These are phyloP conservation scores for Coprinopsis sp. DNA, from an alignment of 768 basidiomycete genomes.

Conservation along the genomic window DNA sequence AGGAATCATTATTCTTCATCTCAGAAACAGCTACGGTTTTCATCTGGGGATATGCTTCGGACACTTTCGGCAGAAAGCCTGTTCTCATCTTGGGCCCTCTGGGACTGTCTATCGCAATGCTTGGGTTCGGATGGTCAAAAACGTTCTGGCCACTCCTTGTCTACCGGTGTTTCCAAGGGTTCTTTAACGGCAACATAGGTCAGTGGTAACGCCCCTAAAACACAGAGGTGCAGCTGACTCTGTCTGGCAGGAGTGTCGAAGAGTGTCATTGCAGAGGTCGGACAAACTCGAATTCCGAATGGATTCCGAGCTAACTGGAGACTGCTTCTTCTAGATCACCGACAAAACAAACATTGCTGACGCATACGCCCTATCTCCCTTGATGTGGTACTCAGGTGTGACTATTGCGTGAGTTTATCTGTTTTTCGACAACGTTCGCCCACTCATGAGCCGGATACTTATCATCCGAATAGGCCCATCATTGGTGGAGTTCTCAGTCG, in stretches of 20 bases:
- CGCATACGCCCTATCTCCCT: constrained; percentile 30
- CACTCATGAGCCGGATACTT: not conserved
- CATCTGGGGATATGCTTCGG: constrained; percentile 8
- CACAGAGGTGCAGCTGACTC: too few relatives aligned
- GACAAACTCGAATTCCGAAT: too few relatives aligned
- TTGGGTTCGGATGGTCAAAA: not conserved
- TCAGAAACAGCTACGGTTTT: constrained; percentile 8
- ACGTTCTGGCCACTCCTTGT: not conserved
- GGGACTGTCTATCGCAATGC: constrained; percentile 11
- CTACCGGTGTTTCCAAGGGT: constrained; percentile 3
- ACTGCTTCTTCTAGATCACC: too few relatives aligned
- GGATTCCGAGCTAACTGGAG: too few relatives aligned
- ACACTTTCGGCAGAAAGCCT: constrained; percentile 9
- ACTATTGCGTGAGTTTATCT: constrained; percentile 29
- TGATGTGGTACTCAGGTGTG: constrained; percentile 31
- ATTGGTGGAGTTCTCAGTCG: constrained; percentile 61
- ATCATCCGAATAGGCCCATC: constrained; percentile 45
- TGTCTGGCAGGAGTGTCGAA: too few relatives aligned
- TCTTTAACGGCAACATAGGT: constrained; percentile 7
- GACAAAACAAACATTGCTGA: constrained; percentile 37
- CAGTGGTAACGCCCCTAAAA: not conserved
- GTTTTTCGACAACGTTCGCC: not conserved
- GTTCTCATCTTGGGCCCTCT: constrained; percentile 31
- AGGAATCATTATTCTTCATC: constrained; percentile 10
- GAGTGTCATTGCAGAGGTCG: too few relatives aligned